phyloP scores from a whole-genome alignment of 2,329 filamentous ascomycete species.

The Helotiales sp. region DNA sequence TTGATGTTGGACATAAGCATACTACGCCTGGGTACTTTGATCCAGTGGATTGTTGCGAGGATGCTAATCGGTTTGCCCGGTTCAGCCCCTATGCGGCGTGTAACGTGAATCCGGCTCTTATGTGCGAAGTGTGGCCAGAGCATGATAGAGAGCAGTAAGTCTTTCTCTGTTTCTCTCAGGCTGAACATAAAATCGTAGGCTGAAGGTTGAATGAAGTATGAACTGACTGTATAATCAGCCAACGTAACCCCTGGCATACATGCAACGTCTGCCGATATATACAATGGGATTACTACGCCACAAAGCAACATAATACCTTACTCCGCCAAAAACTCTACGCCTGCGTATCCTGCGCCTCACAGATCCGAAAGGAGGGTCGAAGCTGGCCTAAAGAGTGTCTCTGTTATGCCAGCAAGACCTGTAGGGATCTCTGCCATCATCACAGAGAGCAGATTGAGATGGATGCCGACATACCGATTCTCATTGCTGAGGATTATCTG shows the following conservation, averaged over 20 bases:
- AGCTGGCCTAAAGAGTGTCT: conserved; percentile 1
- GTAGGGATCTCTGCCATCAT: neutral
- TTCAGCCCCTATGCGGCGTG: neutral
- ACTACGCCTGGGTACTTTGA: neutral
- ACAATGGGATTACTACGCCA: neutral
- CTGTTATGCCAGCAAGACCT: neutral
- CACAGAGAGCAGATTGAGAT: neutral
- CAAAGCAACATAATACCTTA: neutral
- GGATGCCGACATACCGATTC: neutral
- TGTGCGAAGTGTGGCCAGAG: neutral
- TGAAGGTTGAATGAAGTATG: too few species aligned
- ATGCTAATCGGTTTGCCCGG: neutral
- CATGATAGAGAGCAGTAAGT: neutral
- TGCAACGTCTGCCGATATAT: neutral
- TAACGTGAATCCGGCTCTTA: neutral
- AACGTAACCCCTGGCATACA: neutral
- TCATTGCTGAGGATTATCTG: neutral
- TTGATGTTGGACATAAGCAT: neutral
- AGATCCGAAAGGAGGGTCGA: neutral
- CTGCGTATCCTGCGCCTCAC: neutral
- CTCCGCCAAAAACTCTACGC: neutral
- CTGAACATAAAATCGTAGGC: too few species aligned
- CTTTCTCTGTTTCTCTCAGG: neutral
- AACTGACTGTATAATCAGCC: neutral
- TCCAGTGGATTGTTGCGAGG: neutral